Evolutionary conservation across 805 yeast genomes (phyloP).

Genomic region (Grigorovia humatica): DNA sequence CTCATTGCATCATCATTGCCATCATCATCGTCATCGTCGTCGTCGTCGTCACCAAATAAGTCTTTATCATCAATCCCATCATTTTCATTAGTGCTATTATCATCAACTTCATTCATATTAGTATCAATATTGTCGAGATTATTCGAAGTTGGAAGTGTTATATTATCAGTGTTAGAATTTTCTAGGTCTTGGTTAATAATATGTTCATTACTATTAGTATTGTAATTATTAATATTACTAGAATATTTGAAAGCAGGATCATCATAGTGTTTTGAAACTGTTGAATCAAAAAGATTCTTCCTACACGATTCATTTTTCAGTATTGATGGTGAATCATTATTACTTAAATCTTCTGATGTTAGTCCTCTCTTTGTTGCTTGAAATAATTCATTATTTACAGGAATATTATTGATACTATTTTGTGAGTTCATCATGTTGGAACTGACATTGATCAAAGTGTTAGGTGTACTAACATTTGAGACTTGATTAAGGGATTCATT

Average conservation of each 20-base stretch:
- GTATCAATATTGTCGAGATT: neutral
- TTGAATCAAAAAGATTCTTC: neutral
- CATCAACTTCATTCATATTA: neutral
- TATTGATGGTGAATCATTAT: neutral
- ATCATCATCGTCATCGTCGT: slow-evolving; percentile 25
- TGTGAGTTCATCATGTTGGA: neutral
- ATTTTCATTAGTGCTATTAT: neutral
- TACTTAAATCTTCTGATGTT: neutral
- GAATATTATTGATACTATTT: slow-evolving; percentile 1
- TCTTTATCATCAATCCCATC: slow-evolving; percentile 17
- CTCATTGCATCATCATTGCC: slow-evolving; percentile 15
- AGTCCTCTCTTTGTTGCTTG: neutral
- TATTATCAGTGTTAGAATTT: neutral
- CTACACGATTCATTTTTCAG: neutral
- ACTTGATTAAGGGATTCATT: neutral
- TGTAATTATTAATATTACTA: neutral
- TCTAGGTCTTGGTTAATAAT: neutral
- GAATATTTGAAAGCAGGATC: neutral
- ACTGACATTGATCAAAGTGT: neutral
- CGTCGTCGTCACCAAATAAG: slow-evolving; percentile 28
- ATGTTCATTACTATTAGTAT: neutral
- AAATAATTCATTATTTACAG: slow-evolving; percentile 8
- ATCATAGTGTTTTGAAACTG: neutral
- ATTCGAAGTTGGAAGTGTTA: neutral
- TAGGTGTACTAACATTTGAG: slow-evolving; percentile 9